Conservation (phyloP, 208 protist species). For the Balamuthia mandrillaris region DNA sequence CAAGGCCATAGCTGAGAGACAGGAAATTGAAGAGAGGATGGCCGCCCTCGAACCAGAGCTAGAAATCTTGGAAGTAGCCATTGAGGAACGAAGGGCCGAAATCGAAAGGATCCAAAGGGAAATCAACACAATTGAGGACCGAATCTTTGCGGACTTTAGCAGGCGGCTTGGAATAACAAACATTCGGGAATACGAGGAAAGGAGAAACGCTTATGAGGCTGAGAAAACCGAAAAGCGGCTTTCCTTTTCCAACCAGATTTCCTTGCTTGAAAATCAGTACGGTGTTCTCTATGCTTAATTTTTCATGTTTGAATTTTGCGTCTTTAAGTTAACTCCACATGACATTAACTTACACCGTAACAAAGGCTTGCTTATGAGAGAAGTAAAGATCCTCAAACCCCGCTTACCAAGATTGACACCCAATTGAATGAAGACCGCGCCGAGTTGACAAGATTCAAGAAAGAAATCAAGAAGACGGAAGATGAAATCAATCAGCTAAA, state of each 20-base stretch:
- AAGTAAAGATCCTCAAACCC: constrained; percentile 31
- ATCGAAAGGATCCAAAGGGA: constrained; percentile 63
- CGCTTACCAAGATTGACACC: constrained; percentile 36
- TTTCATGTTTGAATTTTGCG: neutral
- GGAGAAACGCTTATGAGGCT: constrained; percentile 33
- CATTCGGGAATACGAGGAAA: constrained; percentile 83
- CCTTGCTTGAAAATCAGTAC: constrained; percentile 35
- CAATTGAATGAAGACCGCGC: constrained; percentile 40
- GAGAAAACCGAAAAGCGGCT: constrained; percentile 62
- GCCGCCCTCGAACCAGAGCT: constrained; percentile 39
- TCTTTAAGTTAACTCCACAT: constrained; percentile 7
- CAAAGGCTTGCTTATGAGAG: constrained; percentile 40
- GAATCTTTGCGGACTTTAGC: constrained; percentile 85
- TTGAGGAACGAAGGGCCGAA: constrained; percentile 56
- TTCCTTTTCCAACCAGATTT: constrained; percentile 40
- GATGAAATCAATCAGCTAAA: constrained; percentile 66
- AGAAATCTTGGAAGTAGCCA: neutral
- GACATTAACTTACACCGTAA: neutral
- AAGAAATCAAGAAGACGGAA: neutral
- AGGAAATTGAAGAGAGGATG: constrained; percentile 64
- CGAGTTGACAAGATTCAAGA: constrained; percentile 11
- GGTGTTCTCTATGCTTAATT: neutral
- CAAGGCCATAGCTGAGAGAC: constrained; percentile 63
- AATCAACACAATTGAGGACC: constrained; percentile 77
- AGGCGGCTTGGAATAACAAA: constrained; percentile 78